Conservation (phyloP, 768 basidiomycete species). For the Asterophora parasitica region DNA sequence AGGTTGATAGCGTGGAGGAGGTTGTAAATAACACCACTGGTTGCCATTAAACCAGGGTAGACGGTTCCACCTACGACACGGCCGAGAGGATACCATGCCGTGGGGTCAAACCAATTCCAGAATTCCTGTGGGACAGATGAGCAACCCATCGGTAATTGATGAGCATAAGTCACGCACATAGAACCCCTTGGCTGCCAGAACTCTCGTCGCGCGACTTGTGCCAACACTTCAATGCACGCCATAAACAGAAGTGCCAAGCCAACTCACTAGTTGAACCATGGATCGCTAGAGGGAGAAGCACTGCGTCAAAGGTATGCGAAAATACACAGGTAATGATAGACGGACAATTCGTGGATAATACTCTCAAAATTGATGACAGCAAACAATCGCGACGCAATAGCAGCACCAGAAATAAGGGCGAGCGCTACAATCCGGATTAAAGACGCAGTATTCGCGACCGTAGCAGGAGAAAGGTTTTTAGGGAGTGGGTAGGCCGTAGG, state of each 20-base stretch:
- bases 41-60: slow-evolving; percentile 98
- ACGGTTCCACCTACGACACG: slow-evolving; percentile 98
- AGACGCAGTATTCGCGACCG: slow-evolving; percentile 84
- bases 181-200: slow-evolving; percentile 90
- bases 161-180: slow-evolving; percentile 57
- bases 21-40: slow-evolving; percentile 96
- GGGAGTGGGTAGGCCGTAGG: slow-evolving; percentile 71
- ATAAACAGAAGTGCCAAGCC: slow-evolving; percentile 13
- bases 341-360: slow-evolving; percentile 99
- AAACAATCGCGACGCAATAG: slow-evolving; percentile 93
- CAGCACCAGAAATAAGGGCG: slow-evolving; percentile 86
- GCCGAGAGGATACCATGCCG: slow-evolving; percentile 98
- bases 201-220: slow-evolving; percentile 82
- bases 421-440: slow-evolving; percentile 89
- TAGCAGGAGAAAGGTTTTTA: slow-evolving; percentile 60
- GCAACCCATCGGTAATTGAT: background rate
- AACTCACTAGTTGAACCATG: slow-evolving; percentile 98
- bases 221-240: slow-evolving; percentile 12
- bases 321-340: slow-evolving; percentile 15
- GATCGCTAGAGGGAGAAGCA: slow-evolving; percentile 55
- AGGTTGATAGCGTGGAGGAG: slow-evolving; percentile 82
- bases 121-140: slow-evolving; percentile 64
- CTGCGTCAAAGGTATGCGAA: slow-evolving; percentile 8
- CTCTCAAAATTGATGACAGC: slow-evolving; percentile 98
- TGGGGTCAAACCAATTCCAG: slow-evolving; percentile 99